Evolutionary conservation across 257 asterid species (phyloP).

Genomic region (Solanum clarkiae): DNA sequence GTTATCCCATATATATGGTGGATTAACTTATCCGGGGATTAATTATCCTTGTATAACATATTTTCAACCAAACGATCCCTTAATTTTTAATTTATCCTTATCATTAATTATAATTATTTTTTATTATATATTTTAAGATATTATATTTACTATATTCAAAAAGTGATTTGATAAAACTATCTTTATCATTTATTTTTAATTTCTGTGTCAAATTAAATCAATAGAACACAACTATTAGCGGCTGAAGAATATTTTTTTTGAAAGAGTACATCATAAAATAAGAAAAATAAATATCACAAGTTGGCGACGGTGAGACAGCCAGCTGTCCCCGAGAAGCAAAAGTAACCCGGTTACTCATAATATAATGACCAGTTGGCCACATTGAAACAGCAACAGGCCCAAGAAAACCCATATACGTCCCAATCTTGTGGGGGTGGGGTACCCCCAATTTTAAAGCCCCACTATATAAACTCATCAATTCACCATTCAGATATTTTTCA

Average conservation of each 20-base stretch:
- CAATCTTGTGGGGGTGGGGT: not conserved
- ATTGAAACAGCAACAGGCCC: not conserved
- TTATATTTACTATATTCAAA: too few relatives aligned
- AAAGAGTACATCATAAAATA: not conserved
- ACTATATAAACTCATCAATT: not conserved
- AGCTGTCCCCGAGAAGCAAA: not conserved
- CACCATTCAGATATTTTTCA: not conserved
- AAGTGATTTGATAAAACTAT: too few relatives aligned
- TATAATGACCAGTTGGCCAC: not conserved
- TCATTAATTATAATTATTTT: too few relatives aligned
- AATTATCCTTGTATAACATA: too few relatives aligned
- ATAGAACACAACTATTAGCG: too few relatives aligned
- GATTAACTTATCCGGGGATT: too few relatives aligned
- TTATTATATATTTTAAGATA: too few relatives aligned
- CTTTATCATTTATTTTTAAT: too few relatives aligned
- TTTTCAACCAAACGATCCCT: too few relatives aligned
- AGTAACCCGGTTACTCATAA: not conserved
- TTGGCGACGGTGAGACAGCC: not conserved
- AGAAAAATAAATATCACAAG: not conserved
- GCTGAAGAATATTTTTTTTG: too few relatives aligned
- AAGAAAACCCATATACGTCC: not conserved
- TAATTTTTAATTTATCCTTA: too few relatives aligned
- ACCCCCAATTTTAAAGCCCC: not conserved
- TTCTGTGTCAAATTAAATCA: rapidly evolving
- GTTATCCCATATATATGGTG: too few relatives aligned